Evolutionary conservation across 1,284 basidiomycete genomes (phyloP).

Genomic region (Microstroma glucosiphilum): DNA sequence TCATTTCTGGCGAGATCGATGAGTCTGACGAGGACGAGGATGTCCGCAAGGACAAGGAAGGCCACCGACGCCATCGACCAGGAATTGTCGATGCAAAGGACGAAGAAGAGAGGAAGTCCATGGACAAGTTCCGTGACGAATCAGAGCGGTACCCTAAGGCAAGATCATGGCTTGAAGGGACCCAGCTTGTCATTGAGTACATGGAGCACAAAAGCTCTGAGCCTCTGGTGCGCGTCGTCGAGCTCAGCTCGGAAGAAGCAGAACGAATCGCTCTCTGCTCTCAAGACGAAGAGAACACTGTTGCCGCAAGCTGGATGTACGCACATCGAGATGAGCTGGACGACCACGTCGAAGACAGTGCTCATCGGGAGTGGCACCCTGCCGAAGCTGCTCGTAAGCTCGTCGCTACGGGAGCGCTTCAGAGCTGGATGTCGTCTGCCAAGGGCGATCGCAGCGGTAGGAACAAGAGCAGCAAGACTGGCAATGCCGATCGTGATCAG

Average conservation of each 20-base stretch:
- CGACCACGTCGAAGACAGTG: constrained; percentile 23
- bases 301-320: constrained; percentile 33
- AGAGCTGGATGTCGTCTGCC: constrained; percentile 22
- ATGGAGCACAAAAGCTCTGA: constrained; percentile 32
- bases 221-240: constrained; percentile 36
- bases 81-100: constrained; percentile 3
- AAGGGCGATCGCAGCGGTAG: background rate
- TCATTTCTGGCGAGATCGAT: constrained; percentile 21
- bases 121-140: background rate
- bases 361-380: constrained; percentile 26
- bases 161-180: constrained; percentile 44
- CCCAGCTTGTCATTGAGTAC: constrained; percentile 43
- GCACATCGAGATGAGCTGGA: constrained; percentile 30
- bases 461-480: background rate
- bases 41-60: constrained; percentile 4
- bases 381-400: constrained; percentile 24
- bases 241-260: constrained; percentile 25
- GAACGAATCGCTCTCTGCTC: constrained; percentile 14
- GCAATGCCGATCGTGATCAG: background rate
- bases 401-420: constrained; percentile 25
- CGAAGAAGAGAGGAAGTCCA: constrained; percentile 7
- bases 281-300: constrained; percentile 24
- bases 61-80: background rate
- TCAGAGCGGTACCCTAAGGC: constrained; percentile 30
- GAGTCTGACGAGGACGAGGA: constrained; percentile 26